These are phyloP conservation scores for Penicillium desertorum DNA, from an alignment of 495 filamentous ascomycete genomes.

Conservation along the genomic window DNA sequence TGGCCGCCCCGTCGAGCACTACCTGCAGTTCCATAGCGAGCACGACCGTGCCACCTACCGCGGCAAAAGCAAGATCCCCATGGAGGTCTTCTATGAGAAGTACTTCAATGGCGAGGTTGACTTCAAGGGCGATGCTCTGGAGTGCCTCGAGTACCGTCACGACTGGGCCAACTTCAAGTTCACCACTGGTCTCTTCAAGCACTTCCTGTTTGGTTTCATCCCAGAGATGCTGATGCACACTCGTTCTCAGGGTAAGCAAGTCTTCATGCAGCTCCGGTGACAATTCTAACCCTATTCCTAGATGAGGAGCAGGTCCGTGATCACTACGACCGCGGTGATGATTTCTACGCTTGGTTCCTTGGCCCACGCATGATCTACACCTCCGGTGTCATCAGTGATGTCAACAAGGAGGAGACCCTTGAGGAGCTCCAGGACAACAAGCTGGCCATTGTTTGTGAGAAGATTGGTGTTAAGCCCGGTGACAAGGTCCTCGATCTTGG, in stretches of 20 bases:
- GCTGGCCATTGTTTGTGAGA: slow-evolving; percentile 68
- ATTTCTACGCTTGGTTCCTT: slow-evolving; percentile 75
- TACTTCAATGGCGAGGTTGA: slow-evolving; percentile 84
- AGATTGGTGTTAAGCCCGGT: slow-evolving; percentile 61
- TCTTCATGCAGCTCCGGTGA: background rate
- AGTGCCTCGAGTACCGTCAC: slow-evolving; percentile 78
- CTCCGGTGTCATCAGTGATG: slow-evolving; percentile 66
- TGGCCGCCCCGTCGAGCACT: slow-evolving; percentile 78
- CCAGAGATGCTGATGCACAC: slow-evolving; percentile 69
- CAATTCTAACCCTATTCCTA: slow-evolving; percentile 23
- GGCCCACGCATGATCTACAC: slow-evolving; percentile 75
- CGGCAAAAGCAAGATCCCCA: slow-evolving; percentile 77
- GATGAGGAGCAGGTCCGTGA: slow-evolving; percentile 75
- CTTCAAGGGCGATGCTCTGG: slow-evolving; percentile 80
- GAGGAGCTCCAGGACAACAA: slow-evolving; percentile 74
- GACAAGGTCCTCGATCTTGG: slow-evolving; percentile 67
- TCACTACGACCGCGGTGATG: slow-evolving; percentile 73
- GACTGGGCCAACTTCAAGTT: slow-evolving; percentile 81
- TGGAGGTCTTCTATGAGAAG: slow-evolving; percentile 87
- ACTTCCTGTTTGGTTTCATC: slow-evolving; percentile 67
- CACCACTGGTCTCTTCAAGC: slow-evolving; percentile 62
- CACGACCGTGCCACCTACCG: slow-evolving; percentile 69
- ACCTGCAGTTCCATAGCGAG: slow-evolving; percentile 78
- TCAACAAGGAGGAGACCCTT: slow-evolving; percentile 62
- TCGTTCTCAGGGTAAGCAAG: slow-evolving; percentile 59